These are phyloP conservation scores for Leptomonas pyrrhocoris DNA, from an alignment of 208 protist species.

Conservation along the genomic window DNA sequence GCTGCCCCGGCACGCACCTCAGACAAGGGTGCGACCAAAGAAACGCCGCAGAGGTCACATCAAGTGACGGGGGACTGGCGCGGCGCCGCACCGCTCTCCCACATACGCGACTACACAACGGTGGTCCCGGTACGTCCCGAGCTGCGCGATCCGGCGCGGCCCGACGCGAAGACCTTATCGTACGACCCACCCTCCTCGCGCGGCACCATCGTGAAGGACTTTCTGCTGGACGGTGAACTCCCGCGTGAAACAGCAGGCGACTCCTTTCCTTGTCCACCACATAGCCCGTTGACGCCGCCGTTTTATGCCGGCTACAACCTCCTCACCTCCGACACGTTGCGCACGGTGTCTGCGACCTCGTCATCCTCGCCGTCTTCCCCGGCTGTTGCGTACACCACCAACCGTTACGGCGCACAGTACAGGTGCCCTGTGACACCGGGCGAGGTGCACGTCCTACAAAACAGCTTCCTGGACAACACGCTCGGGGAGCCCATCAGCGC, in stretches of 20 bases:
- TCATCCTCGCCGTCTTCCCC: no score
- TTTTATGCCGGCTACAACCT: slow-evolving; percentile 73
- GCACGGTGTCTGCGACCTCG: no score
- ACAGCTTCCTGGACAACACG: slow-evolving; percentile 64
- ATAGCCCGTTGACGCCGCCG: slow-evolving; percentile 28
- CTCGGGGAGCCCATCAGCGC: slow-evolving; percentile 50
- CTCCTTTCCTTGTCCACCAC: not conserved
- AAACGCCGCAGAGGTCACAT: no score
- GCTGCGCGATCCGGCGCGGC: not conserved
- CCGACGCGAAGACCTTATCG: slow-evolving; percentile 33
- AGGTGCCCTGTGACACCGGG: slow-evolving; percentile 20
- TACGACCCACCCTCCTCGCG: slow-evolving; percentile 46
- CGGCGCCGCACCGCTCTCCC: slow-evolving; percentile 52
- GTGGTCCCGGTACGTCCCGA: slow-evolving; percentile 26
- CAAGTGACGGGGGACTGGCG: slow-evolving; percentile 20
- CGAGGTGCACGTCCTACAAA: slow-evolving; percentile 55
- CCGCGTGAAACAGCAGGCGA: slow-evolving; percentile 12
- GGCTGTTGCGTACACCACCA: slow-evolving; percentile 52
- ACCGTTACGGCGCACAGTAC: slow-evolving; percentile 46
- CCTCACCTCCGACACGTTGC: slow-evolving; percentile 38
- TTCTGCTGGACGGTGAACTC: slow-evolving; percentile 28
- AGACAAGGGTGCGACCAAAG: no score
- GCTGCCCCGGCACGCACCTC: no score
- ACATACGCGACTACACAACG: slow-evolving; percentile 36
- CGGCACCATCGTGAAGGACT: slow-evolving; percentile 51